Base-by-base conservation (phyloP, 2,329 filamentous ascomycete species). In the Trichoderma sp. region DNA sequence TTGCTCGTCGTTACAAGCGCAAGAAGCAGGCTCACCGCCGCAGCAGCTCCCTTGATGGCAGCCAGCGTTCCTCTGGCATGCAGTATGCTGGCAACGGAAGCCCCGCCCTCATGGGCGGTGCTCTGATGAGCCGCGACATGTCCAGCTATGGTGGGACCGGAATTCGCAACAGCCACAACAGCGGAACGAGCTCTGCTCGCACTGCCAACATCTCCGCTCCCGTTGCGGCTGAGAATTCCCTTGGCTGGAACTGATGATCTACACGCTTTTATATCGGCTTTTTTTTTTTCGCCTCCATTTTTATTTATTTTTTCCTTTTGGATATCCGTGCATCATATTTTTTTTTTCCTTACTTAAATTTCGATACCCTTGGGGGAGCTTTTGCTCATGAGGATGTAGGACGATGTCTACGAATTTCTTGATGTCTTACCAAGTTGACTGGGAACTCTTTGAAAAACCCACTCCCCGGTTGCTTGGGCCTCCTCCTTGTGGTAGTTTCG, bases 151-250 rank as follows among this genome's bases (percentile, higher is more conserved):
- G 87, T 51, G 87, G 83, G 60, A 82, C 82, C 72, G 83, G 79
- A 77, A 86, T 82, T 28, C 84, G 83, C 71, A 86, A 90, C 80
- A 90, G 89, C 77, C 89, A 91, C 70, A 89, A 87, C 76, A 95
- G 92, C 79, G 92, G 92, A 73, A 84, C 84, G 66, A 86, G 84
- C 68, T 84, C 83, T 80, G 83, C 83, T 76, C 84, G 85, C 81
- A 89, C 87, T 51, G 86, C 87, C 57, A 86, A 91, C 82, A 97
- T 98, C 80, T 97, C 93, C 73, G 93, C 93, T 39, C 95, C 95
- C 4, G 92, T 97, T 74, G 95, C 95, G 81, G 92, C 94, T 4
- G 94, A 97, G 85, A 98, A 98, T 87, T 97, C 94, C 66, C 88
- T 98, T 75, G 95, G 95, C 78, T 98, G 95, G 95, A 97, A 97